Evolutionary conservation across 805 yeast species (phyloP), one percentile per base, ranked within the genome.

Genomic region (Kazachstania viticola): DNA sequence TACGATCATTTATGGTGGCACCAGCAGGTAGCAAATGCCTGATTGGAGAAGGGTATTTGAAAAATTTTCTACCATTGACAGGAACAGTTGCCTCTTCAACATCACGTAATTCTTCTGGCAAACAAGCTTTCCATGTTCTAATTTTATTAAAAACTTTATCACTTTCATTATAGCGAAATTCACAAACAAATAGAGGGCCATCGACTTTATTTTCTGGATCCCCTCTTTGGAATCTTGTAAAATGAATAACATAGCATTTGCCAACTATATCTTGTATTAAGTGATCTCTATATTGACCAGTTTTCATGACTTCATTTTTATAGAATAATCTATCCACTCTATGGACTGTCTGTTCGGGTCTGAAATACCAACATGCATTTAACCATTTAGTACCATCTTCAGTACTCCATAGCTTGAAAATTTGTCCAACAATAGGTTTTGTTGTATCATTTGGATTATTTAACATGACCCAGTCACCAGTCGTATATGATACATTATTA

Each of bases 261-360:
- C 94, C 95, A 28, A 84, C 69, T 34, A 91, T 76, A 51, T 88
- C 96, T 38, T 75, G 80, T 7, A 81, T 84, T 29, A 75, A 60
- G 56, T 91, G 97, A 56, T 91, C 96, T 54, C 96, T 72, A 60
- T 88, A 91, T 62, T 87, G 96, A 28, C 95, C 95, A 2, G 95
- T 80, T 58, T 91, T 91, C 56, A 88, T 83, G 25, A 91, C 97
- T 60, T 91, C 98, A 51, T 91, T 87, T 45, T 79, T 84, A 60
- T 81, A 83, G 54, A 91, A 91, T 35, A 85, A 60, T 48, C 95
- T 67, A 58, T 91, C 97, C 28, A 69, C 79, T 45, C 93, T 71
- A 56, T 91, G 98, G 27, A 91, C 94, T 0, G 98, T 91, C 66
- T 93, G 96, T 55, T 91, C 97, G 1, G 98, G 95, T 44, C 97